Conservation (phyloP, 31 red algal genomes). For the Bonnemaisonia californica region DNA sequence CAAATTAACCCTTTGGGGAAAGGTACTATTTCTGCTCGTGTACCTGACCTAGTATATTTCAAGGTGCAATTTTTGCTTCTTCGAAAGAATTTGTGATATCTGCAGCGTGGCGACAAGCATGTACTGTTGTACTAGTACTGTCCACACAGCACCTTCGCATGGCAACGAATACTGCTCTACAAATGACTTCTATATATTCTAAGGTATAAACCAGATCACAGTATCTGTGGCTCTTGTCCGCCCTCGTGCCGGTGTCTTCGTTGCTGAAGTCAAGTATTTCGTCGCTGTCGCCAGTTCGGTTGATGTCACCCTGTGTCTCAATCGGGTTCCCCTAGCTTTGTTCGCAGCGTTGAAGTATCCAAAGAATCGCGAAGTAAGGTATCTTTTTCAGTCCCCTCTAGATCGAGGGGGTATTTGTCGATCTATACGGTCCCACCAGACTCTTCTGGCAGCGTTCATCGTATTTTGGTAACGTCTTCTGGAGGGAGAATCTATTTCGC, state of each 20-base stretch:
- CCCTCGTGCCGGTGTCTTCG: slow-evolving; percentile 80
- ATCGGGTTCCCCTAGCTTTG: slow-evolving; percentile 28
- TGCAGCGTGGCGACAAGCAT: too few species aligned
- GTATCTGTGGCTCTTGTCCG: slow-evolving; percentile 77
- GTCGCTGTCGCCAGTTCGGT: slow-evolving; percentile 79
- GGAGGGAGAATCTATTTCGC: slow-evolving; percentile 87
- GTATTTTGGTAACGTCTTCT: slow-evolving; percentile 79
- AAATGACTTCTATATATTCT: slow-evolving; percentile 79
- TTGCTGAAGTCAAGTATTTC: slow-evolving; percentile 80
- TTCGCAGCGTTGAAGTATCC: slow-evolving; percentile 44
- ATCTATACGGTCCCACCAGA: slow-evolving; percentile 52
- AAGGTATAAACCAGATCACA: slow-evolving; percentile 85
- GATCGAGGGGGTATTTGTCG: slow-evolving; percentile 55
- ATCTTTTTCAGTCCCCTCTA: slow-evolving; percentile 49
- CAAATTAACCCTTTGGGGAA: too few species aligned
- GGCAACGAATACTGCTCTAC: too few species aligned
- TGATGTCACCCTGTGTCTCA: slow-evolving; percentile 77
- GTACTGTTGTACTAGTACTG: too few species aligned
- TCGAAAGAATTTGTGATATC: too few species aligned
- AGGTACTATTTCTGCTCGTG: too few species aligned
- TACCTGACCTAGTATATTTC: too few species aligned
- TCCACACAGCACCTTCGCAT: too few species aligned
- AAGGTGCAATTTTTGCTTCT: too few species aligned
- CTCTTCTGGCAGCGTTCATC: slow-evolving; percentile 47
- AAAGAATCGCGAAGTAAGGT: slow-evolving; percentile 49